Conservation (phyloP, 768 basidiomycete genomes). For the Trametes punicea region DNA sequence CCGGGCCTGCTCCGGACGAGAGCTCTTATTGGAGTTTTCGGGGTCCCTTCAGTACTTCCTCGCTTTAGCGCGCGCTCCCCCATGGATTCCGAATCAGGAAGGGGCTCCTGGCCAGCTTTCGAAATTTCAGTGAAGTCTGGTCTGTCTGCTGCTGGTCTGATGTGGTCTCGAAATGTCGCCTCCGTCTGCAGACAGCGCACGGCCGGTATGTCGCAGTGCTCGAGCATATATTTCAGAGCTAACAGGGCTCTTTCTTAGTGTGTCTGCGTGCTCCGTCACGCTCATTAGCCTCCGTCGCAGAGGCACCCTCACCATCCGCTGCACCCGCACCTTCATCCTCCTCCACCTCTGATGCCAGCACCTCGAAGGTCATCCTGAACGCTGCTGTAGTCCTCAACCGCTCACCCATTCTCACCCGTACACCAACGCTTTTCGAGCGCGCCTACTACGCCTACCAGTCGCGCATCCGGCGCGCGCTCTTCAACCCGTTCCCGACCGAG, state of each 20-base stretch:
- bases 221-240: neutral
- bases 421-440: slow-evolving; percentile 69
- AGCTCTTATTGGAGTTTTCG: too few species aligned
- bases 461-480: slow-evolving; percentile 78
- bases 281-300: slow-evolving; percentile 27
- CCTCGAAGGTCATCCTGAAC: slow-evolving; percentile 40
- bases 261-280: slow-evolving; percentile 22
- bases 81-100: slow-evolving; percentile 9
- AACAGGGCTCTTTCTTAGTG: slow-evolving; percentile 1
- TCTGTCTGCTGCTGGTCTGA: slow-evolving; percentile 15
- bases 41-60: neutral
- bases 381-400: slow-evolving; percentile 76
- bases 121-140: slow-evolving; percentile 17
- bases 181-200: slow-evolving; percentile 17
- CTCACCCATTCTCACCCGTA: slow-evolving; percentile 69
- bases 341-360: slow-evolving; percentile 29
- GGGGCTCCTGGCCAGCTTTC: neutral
- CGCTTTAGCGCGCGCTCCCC: neutral
- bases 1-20: too few species aligned
- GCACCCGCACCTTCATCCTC: slow-evolving; percentile 1
- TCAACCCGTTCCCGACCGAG: slow-evolving; percentile 83
- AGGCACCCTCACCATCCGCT: slow-evolving; percentile 16
- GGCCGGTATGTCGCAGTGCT: slow-evolving; percentile 7
- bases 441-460: slow-evolving; percentile 83
- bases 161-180: slow-evolving; percentile 23